A percentile compares a stretch with the other conserved stretches of the same genome.
Conservation (phyloP, 441 rosid genomes). For the Euphorbia schlechtendalii region DNA sequence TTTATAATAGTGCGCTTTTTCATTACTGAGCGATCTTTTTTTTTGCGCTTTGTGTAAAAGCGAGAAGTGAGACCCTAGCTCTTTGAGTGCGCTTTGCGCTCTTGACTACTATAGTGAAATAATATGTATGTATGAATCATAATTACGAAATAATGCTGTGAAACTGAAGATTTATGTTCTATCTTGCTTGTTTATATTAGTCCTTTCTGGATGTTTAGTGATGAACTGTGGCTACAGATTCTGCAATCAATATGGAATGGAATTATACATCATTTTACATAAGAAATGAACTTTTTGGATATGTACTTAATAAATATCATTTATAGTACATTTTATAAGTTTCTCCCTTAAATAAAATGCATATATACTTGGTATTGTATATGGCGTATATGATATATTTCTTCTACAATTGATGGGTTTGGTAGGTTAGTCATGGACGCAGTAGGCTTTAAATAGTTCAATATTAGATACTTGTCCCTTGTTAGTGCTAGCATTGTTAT, state of each 20-base stretch:
- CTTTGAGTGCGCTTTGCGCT: too few species aligned
- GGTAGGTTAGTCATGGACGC: not conserved
- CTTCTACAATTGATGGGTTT: not conserved
- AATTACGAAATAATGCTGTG: not conserved
- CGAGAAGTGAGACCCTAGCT: too few species aligned
- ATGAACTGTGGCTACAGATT: not conserved
- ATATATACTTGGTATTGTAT: too few species aligned
- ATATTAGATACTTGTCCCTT: not conserved
- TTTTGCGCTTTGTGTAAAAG: too few species aligned
- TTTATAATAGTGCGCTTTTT: too few species aligned
- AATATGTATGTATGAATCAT: not conserved
- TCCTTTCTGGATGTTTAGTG: not conserved
- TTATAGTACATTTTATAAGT: too few species aligned
- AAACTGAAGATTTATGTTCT: not conserved
- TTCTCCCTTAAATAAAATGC: too few species aligned
- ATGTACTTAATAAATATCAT: too few species aligned
- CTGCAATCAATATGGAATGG: not conserved
- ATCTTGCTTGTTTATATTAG: not conserved
- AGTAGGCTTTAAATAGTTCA: not conserved
- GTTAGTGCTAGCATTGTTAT: constrained; percentile 1
- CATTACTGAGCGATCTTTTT: too few species aligned
- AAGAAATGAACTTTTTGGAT: not conserved
- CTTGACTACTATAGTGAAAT: not conserved
- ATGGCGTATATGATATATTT: not conserved
- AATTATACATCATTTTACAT: not conserved